Evolutionary conservation across 768 basidiomycete species (phyloP).

Genomic region (Russula ochroleuca): DNA sequence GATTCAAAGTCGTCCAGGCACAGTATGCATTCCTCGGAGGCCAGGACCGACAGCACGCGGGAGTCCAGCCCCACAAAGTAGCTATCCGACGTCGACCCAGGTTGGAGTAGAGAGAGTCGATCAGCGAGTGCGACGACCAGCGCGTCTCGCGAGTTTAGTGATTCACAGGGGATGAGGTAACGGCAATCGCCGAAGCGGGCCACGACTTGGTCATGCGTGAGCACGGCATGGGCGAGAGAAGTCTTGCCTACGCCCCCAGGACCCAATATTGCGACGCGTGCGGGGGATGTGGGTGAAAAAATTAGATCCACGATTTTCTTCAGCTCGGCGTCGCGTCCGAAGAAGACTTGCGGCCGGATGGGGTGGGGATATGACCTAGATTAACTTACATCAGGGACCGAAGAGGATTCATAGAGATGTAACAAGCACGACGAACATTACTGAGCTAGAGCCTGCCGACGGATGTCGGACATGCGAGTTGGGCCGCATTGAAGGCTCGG

Average conservation of each 20-base stretch:
- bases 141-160: conserved; percentile 15
- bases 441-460: background rate
- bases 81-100: conserved; percentile 6
- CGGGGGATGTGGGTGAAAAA: background rate
- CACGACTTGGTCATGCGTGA: conserved; percentile 30
- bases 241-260: conserved; percentile 42
- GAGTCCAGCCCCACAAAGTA: conserved; percentile 9
- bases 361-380: conserved; percentile 12
- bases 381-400: background rate
- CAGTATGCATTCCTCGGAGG: conserved; percentile 33
- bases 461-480: background rate
- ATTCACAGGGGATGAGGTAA: conserved; percentile 38
- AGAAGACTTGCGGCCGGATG: conserved; percentile 19
- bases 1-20: conserved; percentile 43
- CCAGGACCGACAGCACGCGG: conserved; percentile 11
- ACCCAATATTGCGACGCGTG: conserved; percentile 29
- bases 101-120: conserved; percentile 26
- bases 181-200: conserved; percentile 29
- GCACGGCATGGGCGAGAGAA: conserved; percentile 36
- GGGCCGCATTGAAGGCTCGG: background rate
- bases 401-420: background rate
- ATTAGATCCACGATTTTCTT: conserved; percentile 12
- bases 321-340: conserved; percentile 22
- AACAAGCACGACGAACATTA: conserved; percentile 10
- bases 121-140: conserved; percentile 31